Conservation (phyloP, 495 filamentous ascomycete genomes). For the Penicillium verhagenii region DNA sequence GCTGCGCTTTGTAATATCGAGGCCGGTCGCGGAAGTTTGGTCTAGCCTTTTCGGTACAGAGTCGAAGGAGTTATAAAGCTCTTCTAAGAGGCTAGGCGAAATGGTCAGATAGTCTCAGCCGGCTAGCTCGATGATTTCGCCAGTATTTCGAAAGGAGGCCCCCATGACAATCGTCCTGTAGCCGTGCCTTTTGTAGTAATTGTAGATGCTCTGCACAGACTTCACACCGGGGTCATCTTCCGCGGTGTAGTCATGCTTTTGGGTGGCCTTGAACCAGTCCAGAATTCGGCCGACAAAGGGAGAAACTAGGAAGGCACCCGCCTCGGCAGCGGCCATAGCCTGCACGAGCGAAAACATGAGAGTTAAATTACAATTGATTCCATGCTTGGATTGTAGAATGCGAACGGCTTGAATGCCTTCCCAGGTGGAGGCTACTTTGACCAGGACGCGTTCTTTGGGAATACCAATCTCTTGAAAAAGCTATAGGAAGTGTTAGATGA, state of each 20-base stretch:
- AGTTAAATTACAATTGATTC: constrained; percentile 96
- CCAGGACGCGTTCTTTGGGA: constrained; percentile 80
- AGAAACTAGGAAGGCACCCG: constrained; percentile 96
- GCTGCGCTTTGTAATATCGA: constrained; percentile 80
- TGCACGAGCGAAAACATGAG: constrained; percentile 97
- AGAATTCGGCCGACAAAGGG: constrained; percentile 99
- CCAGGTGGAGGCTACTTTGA: constrained; percentile 62
- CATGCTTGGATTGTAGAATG: constrained; percentile 88
- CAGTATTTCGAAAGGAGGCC: constrained; percentile 91
- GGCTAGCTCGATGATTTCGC: constrained; percentile 96
- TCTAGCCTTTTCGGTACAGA: constrained; percentile 92
- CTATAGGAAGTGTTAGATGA: constrained; percentile 53
- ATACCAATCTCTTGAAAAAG: constrained; percentile 92
- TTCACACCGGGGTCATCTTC: constrained; percentile 95
- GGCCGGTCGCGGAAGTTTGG: constrained; percentile 56
- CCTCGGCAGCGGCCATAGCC: constrained; percentile 95
- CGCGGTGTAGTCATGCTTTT: constrained; percentile 86
- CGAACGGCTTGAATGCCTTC: constrained; percentile 98
- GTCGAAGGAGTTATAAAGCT: constrained; percentile 77
- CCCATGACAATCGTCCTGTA: constrained; percentile 99
- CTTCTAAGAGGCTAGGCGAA: constrained; percentile 90
- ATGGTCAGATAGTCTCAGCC: constrained; percentile 99
- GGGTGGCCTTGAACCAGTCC: constrained; percentile 97
- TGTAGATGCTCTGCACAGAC: constrained; percentile 94
- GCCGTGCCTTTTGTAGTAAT: constrained; percentile 99